phyloP scores from a whole-genome alignment of 192 early-diverging fungal genomes.

The Blastocladiella britannica region DNA sequence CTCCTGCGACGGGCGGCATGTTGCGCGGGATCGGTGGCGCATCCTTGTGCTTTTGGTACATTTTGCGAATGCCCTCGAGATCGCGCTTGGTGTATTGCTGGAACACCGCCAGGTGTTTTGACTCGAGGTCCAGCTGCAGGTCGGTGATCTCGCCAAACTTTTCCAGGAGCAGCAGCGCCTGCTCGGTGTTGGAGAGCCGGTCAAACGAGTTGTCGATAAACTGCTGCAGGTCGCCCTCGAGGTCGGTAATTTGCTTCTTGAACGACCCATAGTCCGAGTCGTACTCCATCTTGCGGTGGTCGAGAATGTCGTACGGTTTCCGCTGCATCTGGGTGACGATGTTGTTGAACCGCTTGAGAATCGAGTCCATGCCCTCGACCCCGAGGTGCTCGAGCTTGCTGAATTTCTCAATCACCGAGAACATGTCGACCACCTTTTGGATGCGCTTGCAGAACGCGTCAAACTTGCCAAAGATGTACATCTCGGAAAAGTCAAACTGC shows the following conservation, averaged over 20 bases:
- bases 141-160: constrained; percentile 43
- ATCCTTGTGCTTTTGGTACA: constrained; percentile 42
- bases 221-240: constrained; percentile 34
- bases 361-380: constrained; percentile 38
- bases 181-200: constrained; percentile 36
- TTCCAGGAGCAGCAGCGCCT: constrained; percentile 26
- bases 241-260: constrained; percentile 41
- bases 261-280: constrained; percentile 39
- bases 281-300: constrained; percentile 47
- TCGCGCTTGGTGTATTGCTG: constrained; percentile 36
- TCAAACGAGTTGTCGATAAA: constrained; percentile 43
- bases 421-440: constrained; percentile 48
- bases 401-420: constrained; percentile 43
- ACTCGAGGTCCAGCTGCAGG: constrained; percentile 41
- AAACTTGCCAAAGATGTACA: constrained; percentile 51
- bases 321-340: constrained; percentile 38
- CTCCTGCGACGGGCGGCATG: constrained; percentile 35
- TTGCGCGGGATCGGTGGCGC: constrained; percentile 35
- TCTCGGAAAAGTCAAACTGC: constrained; percentile 45
- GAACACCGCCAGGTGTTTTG: constrained; percentile 41
- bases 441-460: constrained; percentile 49
- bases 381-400: constrained; percentile 29
- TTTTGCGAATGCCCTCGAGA: constrained; percentile 35
- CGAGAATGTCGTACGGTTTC: constrained; percentile 45
- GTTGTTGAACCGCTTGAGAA: constrained; percentile 37